Conservation (phyloP, 148 eudicot species). For the Fagopyrum homotropicum region DNA sequence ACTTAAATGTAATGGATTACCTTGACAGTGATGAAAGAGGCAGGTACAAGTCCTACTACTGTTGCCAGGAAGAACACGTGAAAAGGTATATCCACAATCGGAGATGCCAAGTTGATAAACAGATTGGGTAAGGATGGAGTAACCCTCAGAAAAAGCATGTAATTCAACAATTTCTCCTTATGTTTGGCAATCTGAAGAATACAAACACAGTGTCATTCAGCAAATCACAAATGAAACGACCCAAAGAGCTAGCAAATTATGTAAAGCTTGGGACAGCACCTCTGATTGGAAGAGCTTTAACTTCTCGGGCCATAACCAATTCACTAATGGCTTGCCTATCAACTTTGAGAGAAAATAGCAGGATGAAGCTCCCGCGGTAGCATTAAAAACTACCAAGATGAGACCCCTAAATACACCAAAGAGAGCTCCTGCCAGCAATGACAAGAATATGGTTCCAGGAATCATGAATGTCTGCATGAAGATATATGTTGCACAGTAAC, state of each 20-base stretch:
- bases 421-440: slow-evolving; percentile 95
- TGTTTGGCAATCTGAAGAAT: slow-evolving; percentile 70
- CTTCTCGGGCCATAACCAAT: slow-evolving; percentile 89
- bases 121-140: slow-evolving; percentile 89
- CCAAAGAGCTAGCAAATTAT: neutral
- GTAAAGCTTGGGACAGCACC: slow-evolving; percentile 30
- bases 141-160: slow-evolving; percentile 72
- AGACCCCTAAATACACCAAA: slow-evolving; percentile 89
- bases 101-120: slow-evolving; percentile 92
- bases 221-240: neutral
- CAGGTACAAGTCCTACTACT: slow-evolving; percentile 70
- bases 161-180: slow-evolving; percentile 63
- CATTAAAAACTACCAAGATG: slow-evolving; percentile 74
- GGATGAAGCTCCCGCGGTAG: slow-evolving; percentile 86
- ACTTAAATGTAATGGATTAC: slow-evolving; percentile 30
- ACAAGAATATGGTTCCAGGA: slow-evolving; percentile 98
- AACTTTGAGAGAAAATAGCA: slow-evolving; percentile 78
- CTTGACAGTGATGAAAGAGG: slow-evolving; percentile 75
- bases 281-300: slow-evolving; percentile 71
- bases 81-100: slow-evolving; percentile 88
- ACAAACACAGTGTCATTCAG: slow-evolving; percentile 10
- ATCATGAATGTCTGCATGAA: slow-evolving; percentile 99
- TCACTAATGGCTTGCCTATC: slow-evolving; percentile 82
- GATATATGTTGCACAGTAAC: slow-evolving; percentile 94
- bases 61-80: slow-evolving; percentile 86